A percentile compares a stretch with the other conserved stretches of the same genome.
Conservation (phyloP, 2,329 filamentous ascomycete genomes). For the Cladosporium sp. region DNA sequence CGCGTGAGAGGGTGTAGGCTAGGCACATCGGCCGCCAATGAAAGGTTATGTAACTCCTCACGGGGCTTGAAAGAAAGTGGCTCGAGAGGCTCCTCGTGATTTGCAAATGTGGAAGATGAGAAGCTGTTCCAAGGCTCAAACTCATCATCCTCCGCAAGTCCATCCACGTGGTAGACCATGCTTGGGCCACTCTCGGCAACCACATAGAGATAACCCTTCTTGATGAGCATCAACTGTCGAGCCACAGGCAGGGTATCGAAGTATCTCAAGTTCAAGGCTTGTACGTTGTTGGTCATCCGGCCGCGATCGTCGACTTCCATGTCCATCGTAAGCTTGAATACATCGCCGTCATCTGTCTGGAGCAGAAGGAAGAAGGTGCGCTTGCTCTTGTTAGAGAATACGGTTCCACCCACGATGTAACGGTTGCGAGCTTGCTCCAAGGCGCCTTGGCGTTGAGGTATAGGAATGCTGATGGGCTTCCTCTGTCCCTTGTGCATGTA, state of each 20-base stretch:
- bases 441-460: conserved; percentile 79
- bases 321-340: conserved; percentile 94
- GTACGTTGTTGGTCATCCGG: conserved; percentile 75
- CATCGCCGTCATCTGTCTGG: conserved; percentile 94
- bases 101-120: conserved; percentile 62
- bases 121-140: conserved; percentile 59
- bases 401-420: conserved; percentile 82
- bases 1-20: conserved; percentile 86
- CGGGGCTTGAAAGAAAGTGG: conserved; percentile 84
- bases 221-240: conserved; percentile 82
- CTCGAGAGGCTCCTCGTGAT: conserved; percentile 66
- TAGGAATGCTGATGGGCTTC: conserved; percentile 79
- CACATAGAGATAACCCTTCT: conserved; percentile 91
- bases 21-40: conserved; percentile 51
- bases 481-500: conserved; percentile 91
- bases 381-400: conserved; percentile 86
- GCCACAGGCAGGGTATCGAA: conserved; percentile 94
- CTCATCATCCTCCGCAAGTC: conserved; percentile 90
- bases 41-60: conserved; percentile 70
- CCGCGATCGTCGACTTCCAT: conserved; percentile 79
- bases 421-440: conserved; percentile 93
- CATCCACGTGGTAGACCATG: conserved; percentile 94
- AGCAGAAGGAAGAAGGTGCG: conserved; percentile 90
- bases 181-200: conserved; percentile 91
- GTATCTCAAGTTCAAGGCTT: conserved; percentile 86